Evolutionary conservation across 2,329 filamentous ascomycete genomes (phyloP).

Genomic region (Microsporum audouinii): DNA sequence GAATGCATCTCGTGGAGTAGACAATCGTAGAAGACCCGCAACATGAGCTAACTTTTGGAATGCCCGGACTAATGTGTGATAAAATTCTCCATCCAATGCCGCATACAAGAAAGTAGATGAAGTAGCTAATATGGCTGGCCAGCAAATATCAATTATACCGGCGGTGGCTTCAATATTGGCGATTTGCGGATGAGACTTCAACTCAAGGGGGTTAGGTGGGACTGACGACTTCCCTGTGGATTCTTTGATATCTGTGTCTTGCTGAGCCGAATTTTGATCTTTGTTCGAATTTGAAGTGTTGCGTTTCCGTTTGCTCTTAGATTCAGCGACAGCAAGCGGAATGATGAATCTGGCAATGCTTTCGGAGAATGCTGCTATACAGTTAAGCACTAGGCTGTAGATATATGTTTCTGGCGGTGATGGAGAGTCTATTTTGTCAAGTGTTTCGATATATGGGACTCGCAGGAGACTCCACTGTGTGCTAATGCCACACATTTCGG

Average conservation of each 20-base stretch:
- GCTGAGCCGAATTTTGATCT: slow-evolving; percentile 22
- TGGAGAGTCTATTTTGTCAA: slow-evolving; percentile 83
- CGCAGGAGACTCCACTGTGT: slow-evolving; percentile 81
- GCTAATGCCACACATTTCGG: slow-evolving; percentile 65
- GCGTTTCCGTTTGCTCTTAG: slow-evolving; percentile 40
- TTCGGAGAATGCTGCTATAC: slow-evolving; percentile 81
- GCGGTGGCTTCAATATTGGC: slow-evolving; percentile 65
- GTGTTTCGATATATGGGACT: slow-evolving; percentile 80
- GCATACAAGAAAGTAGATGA: slow-evolving; percentile 94
- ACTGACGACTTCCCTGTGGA: slow-evolving; percentile 21
- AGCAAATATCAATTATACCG: slow-evolving; percentile 77
- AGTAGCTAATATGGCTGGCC: slow-evolving; percentile 88
- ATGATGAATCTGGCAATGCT: slow-evolving; percentile 87
- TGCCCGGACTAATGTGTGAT: slow-evolving; percentile 78
- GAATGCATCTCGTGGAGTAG: slow-evolving; percentile 84
- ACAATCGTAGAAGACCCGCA: slow-evolving; percentile 71
- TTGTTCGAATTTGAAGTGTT: slow-evolving; percentile 25
- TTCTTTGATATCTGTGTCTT: slow-evolving; percentile 21
- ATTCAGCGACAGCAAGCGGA: slow-evolving; percentile 75
- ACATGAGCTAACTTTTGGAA: slow-evolving; percentile 96
- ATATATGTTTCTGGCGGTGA: slow-evolving; percentile 82
- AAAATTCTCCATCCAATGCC: slow-evolving; percentile 83
- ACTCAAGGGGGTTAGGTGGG: slow-evolving; percentile 68
- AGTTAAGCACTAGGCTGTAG: slow-evolving; percentile 78
- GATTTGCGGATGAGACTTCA: slow-evolving; percentile 61